Evolutionary conservation across 805 yeast species (phyloP), one percentile per base, ranked within the genome.

Genomic region (Citeromyces matritensis): DNA sequence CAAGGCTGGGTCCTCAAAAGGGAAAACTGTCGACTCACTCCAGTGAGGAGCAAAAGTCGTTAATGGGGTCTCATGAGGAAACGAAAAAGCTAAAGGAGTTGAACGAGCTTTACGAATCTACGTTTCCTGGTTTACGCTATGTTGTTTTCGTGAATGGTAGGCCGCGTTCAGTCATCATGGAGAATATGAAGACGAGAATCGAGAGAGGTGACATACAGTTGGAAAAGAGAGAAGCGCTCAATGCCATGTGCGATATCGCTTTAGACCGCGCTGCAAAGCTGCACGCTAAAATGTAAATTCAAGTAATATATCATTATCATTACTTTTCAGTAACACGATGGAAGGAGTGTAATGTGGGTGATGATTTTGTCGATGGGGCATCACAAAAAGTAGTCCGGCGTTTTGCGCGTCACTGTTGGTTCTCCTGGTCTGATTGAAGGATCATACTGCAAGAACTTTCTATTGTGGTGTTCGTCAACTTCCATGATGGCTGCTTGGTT

Each of bases 401-500:
- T 86, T 55, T 88, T 85, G 57, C 97, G 74, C 28, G 94, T 82
- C 26, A 86, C 97, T 7, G 94, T 82, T 35, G 98, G 97, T 61
- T 88, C 98, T 37, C 95, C 95, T 9, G 96, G 95, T 59, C 98
- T 75, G 37, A 91, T 85, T 33, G 86, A 76, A 31, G 97, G 97
- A 53, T 88, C 97, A 56, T 88, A 88, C 57, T 88, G 96, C 57
- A 88, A 61, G 54, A 85, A 84, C 53, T 77, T 93, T 69, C 82
- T 77, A 54, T 81, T 76, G 56, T 83, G 88, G 51, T 76, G 79
- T 55, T 86, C 96, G 54, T 86, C 95, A 38, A 86, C 95, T 59
- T 86, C 95, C 96, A 86, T 86, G 43, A 86, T 83, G 25, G 95
- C 95, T 28, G 96, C 96, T 62, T 84, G 95, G 59, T 86, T 86